Evolutionary conservation across 495 filamentous ascomycete genomes (phyloP).

Genomic region (Neurospora sp.): DNA sequence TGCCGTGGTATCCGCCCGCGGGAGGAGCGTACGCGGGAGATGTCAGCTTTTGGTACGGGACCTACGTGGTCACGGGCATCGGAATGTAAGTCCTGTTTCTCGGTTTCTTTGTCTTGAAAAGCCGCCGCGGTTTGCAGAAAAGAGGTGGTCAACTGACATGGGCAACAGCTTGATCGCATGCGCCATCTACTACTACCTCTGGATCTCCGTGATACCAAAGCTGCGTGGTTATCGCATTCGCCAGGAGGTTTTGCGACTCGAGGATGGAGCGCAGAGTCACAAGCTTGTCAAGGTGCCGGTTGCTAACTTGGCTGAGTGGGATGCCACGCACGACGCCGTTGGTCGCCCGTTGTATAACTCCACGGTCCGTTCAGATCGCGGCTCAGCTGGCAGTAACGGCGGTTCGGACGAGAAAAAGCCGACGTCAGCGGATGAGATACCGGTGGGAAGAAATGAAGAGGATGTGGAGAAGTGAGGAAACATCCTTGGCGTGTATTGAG

Average conservation of each 20-base stretch:
- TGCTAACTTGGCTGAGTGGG: constrained; percentile 39
- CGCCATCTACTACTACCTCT: constrained; percentile 46
- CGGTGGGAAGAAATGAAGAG: neutral
- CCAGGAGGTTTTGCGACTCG: constrained; percentile 40
- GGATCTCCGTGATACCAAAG: constrained; percentile 43
- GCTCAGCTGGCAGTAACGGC: neutral
- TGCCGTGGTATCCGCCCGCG: constrained; percentile 57
- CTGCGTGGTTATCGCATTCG: constrained; percentile 42
- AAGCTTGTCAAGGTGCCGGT: constrained; percentile 44
- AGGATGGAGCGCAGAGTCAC: constrained; percentile 42
- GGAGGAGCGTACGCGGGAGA: constrained; percentile 45
- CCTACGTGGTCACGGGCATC: constrained; percentile 48
- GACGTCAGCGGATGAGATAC: neutral
- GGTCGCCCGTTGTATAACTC: constrained; percentile 19
- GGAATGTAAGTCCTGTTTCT: constrained; percentile 36
- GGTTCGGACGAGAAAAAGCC: neutral
- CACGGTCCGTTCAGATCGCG: neutral
- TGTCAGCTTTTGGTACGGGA: constrained; percentile 60
- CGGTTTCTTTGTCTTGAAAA: neutral
- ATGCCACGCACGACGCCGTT: constrained; percentile 45
- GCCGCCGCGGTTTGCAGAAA: neutral
- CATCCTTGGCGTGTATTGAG: neutral
- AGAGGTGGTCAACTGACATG: neutral
- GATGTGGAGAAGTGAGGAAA: neutral
- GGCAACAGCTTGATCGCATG: constrained; percentile 35